Base-by-base conservation (phyloP, 169 alveolate genomes). In the Babesia bigemina region DNA sequence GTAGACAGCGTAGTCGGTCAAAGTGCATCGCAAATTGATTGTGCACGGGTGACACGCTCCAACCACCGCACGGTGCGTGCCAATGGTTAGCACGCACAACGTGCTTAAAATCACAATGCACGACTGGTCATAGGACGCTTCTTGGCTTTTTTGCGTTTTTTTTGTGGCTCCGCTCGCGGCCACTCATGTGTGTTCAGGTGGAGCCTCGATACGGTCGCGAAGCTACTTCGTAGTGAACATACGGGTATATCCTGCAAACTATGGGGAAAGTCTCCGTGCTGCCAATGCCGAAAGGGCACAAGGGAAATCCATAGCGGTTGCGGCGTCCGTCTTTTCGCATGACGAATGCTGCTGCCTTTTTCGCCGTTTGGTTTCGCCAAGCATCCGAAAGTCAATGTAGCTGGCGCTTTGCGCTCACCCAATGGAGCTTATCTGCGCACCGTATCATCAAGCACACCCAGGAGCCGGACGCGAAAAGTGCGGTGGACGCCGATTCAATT, bases 191-290 rank as follows among this genome's bases (percentile, higher is more conserved):
- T 26, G 4, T 22, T 14, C 33, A 56, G 66, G 60, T 24, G 50
- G 55, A 17, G 16, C 50, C 22, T 70, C 22, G 79, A 70, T 70
- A 44, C 69, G 79, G 79, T 44, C 79, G 70, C 66, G 79, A 70
- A 70, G 79, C 70, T 70, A 61, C 67, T 70, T 70, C 79, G 79
- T 70, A 70, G 79, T 70, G 70, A 47, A 70, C 79, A 70, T 26
- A 56, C 79, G 79, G 79, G 66, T n/a, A 21, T 44, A 56, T 28
- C 79, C 79, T 58, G 28, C 42, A 70, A 3, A 56, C 79, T 70
- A 70, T 70, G 79, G 79, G 79, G 79, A 70, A 70, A 70, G 79
- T 70, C 79, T 70, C 79, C 59, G 79, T 55, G 79, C 79, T 42
- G 39, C 4, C 14, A 53, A 58, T 61, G 79, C 79, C 79, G 79